Evolutionary conservation across 129 eudicot genomes (phyloP).

Genomic region (Cynara cardunculus): DNA sequence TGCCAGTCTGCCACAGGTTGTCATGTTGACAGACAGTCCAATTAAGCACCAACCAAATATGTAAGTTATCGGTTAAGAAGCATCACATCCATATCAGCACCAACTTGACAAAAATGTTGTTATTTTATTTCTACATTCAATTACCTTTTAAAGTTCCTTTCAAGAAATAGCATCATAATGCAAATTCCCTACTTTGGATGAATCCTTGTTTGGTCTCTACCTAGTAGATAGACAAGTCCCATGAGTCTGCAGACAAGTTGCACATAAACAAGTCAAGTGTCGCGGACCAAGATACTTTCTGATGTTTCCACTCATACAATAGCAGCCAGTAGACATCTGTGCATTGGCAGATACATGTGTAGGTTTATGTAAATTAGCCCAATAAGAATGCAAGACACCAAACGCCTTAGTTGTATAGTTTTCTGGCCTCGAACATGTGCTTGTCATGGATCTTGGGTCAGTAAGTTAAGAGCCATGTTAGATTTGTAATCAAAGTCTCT

Average conservation of each 20-base stretch:
- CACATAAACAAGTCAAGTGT: conserved; percentile 7
- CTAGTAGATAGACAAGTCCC: neutral
- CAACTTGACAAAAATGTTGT: conserved; percentile 1
- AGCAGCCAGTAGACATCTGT: neutral
- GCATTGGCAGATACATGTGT: conserved; percentile 2
- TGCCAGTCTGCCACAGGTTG: neutral
- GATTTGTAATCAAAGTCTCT: neutral
- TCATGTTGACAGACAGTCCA: neutral
- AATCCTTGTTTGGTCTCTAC: neutral
- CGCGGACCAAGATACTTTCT: neutral
- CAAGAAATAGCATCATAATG: conserved; percentile 1
- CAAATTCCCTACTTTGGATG: neutral
- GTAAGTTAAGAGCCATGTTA: neutral
- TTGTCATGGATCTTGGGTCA: neutral
- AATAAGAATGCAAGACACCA: neutral
- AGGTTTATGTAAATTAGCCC: neutral
- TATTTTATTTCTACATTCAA: neutral
- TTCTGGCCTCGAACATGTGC: neutral
- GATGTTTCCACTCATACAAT: conserved; percentile 8
- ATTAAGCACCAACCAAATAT: conserved; percentile 4
- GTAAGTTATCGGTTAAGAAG: neutral
- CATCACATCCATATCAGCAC: conserved; percentile 8
- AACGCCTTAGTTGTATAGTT: neutral
- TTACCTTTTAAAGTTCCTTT: neutral
- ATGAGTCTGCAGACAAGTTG: neutral